Evolutionary conservation across 176 grass and related monocot genomes (phyloP), one percentile per base, ranked within the genome.

Genomic region (Canna indica): DNA sequence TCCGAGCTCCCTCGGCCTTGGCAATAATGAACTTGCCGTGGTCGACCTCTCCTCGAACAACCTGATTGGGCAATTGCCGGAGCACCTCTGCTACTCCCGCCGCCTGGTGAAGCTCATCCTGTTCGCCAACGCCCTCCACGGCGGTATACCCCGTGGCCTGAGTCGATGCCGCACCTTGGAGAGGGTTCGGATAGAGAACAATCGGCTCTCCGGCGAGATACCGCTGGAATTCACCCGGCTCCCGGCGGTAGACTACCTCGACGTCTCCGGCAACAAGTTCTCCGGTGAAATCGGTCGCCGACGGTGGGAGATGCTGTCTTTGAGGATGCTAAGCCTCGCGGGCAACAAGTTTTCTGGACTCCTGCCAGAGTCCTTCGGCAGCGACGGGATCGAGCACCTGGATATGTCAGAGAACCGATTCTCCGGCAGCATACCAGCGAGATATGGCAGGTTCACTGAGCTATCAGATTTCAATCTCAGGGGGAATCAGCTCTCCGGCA

Each of bases 131-230:
- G 16, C 20, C 47, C 47, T 71, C 27, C 17, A 33, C 27, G 69
- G 69, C 30, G 30, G 47, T 0, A 71, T 71, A 14, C 69, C 69
- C 10, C 16, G 24, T 3, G 46, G 30, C 29, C 31, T 71, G 47
- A 71, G 46, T 45, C 46, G 30, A 18, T 71, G 69, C 47, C 45
- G 29, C 28, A 71, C 46, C 30, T 30, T 71, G 7, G 69, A 71
- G 69, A 50, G 69, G 69, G 26, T 71, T 15, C 45, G 69, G 46
- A 53, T 71, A 16, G 69, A 71, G 69, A 52, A 71, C 69, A 71
- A 71, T 45, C 42, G 46, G 29, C 69, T 71, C 44, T 53, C 46
- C 69, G 69, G 69, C 27, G 47, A 53, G 30, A 32, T 71, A 1
- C 69, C 46, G 7, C 27, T 1, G 27, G 69, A 71, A 27, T 71